A percentile compares a stretch with the other conserved stretches of the same genome.
Evolutionary conservation across 768 basidiomycete genomes (phyloP).

Genomic region (Clitopilus hobsonii): DNA sequence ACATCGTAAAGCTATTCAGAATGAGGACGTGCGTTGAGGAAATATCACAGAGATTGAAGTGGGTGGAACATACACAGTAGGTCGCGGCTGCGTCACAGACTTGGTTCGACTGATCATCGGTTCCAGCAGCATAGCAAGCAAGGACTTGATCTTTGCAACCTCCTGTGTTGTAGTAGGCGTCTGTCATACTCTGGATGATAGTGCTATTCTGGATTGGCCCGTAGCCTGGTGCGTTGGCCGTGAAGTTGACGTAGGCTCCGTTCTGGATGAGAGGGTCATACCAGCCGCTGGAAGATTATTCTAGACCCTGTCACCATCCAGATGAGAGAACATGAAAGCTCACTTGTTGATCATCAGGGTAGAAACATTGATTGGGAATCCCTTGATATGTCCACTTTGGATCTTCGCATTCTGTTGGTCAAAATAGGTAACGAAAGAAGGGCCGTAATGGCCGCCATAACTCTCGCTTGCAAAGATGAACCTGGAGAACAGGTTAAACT

Average conservation of each 20-base stretch:
- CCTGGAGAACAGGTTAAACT: conserved; percentile 16
- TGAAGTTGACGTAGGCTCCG: conserved; percentile 41
- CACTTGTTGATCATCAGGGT: conserved; percentile 49
- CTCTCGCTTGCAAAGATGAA: conserved; percentile 51
- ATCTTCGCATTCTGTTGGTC: conserved; percentile 44
- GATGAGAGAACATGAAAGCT: conserved; percentile 1
- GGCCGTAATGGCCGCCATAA: conserved; percentile 53
- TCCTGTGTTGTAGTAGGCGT: conserved; percentile 29
- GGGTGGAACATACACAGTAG: conserved; percentile 34
- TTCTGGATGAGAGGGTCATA: conserved; percentile 48
- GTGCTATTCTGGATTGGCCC: conserved; percentile 40
- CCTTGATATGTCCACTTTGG: conserved; percentile 27
- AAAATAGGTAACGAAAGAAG: conserved; percentile 48
- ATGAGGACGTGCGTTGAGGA: background rate
- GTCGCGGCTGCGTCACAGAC: conserved; percentile 37
- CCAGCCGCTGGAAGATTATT: conserved; percentile 35
- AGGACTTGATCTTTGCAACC: conserved; percentile 40
- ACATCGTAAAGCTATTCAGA: conserved; percentile 17
- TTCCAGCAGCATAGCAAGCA: conserved; percentile 42
- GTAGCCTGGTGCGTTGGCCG: conserved; percentile 45
- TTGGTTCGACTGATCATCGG: conserved; percentile 27
- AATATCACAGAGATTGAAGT: conserved; percentile 1
- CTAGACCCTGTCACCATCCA: background rate
- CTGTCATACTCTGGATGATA: conserved; percentile 32
- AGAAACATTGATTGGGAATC: conserved; percentile 35